These are phyloP conservation scores for Fusarium sp. DNA, from an alignment of 2,329 filamentous ascomycete genomes.

Conservation along the genomic window DNA sequence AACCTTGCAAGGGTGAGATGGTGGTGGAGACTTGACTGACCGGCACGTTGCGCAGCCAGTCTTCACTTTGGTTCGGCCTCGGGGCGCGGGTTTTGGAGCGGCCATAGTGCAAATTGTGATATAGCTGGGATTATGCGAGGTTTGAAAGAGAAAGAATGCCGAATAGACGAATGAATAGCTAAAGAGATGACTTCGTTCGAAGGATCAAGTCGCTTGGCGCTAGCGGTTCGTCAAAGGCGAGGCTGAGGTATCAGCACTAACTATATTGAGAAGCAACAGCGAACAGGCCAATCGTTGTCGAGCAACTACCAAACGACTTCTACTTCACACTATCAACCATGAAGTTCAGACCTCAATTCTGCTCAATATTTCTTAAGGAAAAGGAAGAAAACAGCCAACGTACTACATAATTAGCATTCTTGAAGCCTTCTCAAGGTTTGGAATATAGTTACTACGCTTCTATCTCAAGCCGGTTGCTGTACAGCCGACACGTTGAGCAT, in stretches of 20 bases:
- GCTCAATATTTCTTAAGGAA: too few species aligned
- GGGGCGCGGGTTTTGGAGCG: not conserved
- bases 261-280: not conserved
- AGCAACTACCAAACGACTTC: too few species aligned
- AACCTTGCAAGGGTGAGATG: not conserved
- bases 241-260: not conserved
- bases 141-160: not conserved
- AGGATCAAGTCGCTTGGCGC: not conserved
- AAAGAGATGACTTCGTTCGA: not conserved
- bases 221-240: not conserved
- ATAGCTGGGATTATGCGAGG: not conserved
- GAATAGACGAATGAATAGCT: slow-evolving; percentile 21
- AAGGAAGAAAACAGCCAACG: too few species aligned
- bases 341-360: too few species aligned
- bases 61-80: slow-evolving; percentile 48
- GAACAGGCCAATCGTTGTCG: not conserved
- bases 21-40: slow-evolving; percentile 40
- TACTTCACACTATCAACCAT: too few species aligned
- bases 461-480: too few species aligned
- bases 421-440: too few species aligned
- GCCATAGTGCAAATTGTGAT: slow-evolving; percentile 28
- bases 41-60: slow-evolving; percentile 55
- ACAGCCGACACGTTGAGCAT: too few species aligned
- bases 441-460: too few species aligned
- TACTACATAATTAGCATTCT: too few species aligned